Percentiles rank a stretch among this genome's conserved stretches.
These are phyloP conservation scores for Seiridium unicorne DNA, from an alignment of 2,329 filamentous ascomycete species.

Conservation along the genomic window DNA sequence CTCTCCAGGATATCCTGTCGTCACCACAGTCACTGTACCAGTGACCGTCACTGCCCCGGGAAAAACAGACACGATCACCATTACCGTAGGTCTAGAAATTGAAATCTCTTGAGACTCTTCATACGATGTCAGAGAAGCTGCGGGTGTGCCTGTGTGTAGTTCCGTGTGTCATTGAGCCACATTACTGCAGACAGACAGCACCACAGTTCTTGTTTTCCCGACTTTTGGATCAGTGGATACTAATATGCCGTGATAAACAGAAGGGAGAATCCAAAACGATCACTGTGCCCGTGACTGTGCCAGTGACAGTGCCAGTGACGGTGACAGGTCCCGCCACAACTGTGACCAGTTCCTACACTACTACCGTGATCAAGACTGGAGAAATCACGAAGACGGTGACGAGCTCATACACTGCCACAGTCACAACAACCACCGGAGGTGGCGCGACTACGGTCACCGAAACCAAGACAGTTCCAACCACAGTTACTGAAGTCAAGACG, in stretches of 20 bases:
- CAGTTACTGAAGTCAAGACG: neutral
- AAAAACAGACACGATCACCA: neutral
- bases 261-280: no score
- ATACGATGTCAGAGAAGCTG: no score
- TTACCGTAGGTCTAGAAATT: neutral
- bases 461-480: slow-evolving; percentile 1
- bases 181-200: no score
- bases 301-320: neutral
- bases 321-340: neutral
- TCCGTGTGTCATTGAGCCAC: no score
- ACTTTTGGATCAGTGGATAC: no score
- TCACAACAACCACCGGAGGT: neutral
- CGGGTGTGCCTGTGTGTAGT: no score
- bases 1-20: neutral
- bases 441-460: neutral
- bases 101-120: neutral
- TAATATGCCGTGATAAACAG: no score
- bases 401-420: neutral
- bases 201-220: no score
- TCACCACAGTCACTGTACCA: neutral
- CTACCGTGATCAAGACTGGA: neutral
- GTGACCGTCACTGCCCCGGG: slow-evolving; percentile 1
- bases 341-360: neutral
- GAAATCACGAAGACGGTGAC: neutral
- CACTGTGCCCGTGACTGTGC: neutral